These are phyloP conservation scores for Metschnikowia reukaufii DNA, from an alignment of 805 yeast species.

Conservation along the genomic window DNA sequence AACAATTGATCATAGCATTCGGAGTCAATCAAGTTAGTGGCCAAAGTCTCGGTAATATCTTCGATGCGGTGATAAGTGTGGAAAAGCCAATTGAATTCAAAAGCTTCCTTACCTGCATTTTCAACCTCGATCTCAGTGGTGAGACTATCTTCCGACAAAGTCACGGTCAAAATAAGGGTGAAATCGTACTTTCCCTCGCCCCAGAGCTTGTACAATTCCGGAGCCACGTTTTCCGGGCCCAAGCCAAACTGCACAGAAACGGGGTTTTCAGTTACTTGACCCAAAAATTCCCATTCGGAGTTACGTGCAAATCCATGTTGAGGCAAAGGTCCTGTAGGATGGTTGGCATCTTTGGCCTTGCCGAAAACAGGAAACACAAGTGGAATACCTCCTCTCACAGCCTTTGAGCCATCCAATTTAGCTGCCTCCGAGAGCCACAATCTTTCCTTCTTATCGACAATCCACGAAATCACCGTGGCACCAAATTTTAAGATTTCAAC, in stretches of 20 bases:
- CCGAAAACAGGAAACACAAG: slow-evolving; percentile 95
- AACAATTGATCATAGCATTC: slow-evolving; percentile 75
- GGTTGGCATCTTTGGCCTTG: slow-evolving; percentile 49
- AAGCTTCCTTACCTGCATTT: slow-evolving; percentile 62
- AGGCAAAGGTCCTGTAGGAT: slow-evolving; percentile 68
- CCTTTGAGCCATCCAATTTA: slow-evolving; percentile 83
- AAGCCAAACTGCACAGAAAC: slow-evolving; percentile 83
- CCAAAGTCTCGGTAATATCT: slow-evolving; percentile 75
- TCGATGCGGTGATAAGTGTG: slow-evolving; percentile 80
- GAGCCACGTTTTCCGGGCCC: slow-evolving; percentile 77
- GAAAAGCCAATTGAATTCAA: slow-evolving; percentile 92
- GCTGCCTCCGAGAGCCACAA: slow-evolving; percentile 81
- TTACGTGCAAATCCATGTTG: slow-evolving; percentile 97
- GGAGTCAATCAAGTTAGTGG: slow-evolving; percentile 75
- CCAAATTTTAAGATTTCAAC: slow-evolving; percentile 81
- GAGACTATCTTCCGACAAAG: slow-evolving; percentile 53
- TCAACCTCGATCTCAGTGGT: slow-evolving; percentile 72
- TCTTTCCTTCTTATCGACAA: slow-evolving; percentile 65
- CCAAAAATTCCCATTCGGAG: slow-evolving; percentile 90
- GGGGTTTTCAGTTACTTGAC: slow-evolving; percentile 69
- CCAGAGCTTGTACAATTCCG: slow-evolving; percentile 61
- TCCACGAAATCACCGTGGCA: slow-evolving; percentile 87
- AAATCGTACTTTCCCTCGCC: slow-evolving; percentile 58
- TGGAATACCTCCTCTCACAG: slow-evolving; percentile 98
- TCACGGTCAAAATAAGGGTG: slow-evolving; percentile 69